These are phyloP conservation scores for Hypoxylon sp. DNA, from an alignment of 2,329 filamentous ascomycete species.

Conservation along the genomic window DNA sequence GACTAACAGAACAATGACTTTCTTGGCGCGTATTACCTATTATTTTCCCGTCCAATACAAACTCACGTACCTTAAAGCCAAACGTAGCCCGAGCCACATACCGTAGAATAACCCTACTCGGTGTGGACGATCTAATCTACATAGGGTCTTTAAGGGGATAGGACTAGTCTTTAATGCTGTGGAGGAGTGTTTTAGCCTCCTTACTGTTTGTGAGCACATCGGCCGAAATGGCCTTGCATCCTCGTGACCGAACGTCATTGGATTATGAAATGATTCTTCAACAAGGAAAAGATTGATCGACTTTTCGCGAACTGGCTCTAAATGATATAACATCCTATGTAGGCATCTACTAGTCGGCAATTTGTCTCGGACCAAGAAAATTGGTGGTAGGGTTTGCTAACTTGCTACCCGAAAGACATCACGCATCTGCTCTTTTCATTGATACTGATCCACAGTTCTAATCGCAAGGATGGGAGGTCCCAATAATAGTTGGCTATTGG, in stretches of 20 bases:
- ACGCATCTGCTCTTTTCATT: conserved; percentile 23
- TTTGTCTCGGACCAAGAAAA: conserved; percentile 7
- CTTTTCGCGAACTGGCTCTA: conserved; percentile 14
- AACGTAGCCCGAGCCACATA: conserved; percentile 19
- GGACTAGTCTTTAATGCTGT: conserved; percentile 27
- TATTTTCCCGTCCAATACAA: conserved; percentile 17
- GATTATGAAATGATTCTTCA: conserved; percentile 9
- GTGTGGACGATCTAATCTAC: conserved; percentile 28
- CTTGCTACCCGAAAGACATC: conserved; percentile 22
- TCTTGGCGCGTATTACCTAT: conserved; percentile 12
- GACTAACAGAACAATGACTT: conserved; percentile 15
- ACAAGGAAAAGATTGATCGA: conserved; percentile 11
- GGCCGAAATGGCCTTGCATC: conserved; percentile 24
- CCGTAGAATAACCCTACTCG: conserved; percentile 13
- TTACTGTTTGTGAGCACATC: conserved; percentile 21
- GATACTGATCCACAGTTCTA: conserved; percentile 18
- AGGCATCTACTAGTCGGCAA: conserved; percentile 22
- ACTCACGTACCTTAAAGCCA: conserved; percentile 5
- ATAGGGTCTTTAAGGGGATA: conserved; percentile 25
- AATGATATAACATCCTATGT: conserved; percentile 21
- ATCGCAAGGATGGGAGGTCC: conserved; percentile 24
- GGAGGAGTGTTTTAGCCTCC: conserved; percentile 34
- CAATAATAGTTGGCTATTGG: conserved; percentile 32
- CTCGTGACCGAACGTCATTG: conserved; percentile 13
- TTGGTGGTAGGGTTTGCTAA: conserved; percentile 27